These are phyloP conservation scores for Bipolaris bicolor DNA, from an alignment of 2,329 filamentous ascomycete species.

Conservation along the genomic window DNA sequence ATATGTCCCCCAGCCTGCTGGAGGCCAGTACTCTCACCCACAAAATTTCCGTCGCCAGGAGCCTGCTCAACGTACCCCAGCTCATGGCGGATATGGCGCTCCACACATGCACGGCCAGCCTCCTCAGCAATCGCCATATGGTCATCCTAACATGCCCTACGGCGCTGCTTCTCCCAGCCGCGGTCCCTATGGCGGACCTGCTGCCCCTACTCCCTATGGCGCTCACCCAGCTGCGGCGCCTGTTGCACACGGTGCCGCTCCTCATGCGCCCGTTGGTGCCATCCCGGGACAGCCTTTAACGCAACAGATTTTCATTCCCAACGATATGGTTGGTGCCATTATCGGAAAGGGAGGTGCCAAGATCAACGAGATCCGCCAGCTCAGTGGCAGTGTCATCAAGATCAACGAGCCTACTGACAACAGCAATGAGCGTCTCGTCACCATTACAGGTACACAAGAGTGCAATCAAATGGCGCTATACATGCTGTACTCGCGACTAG, in stretches of 20 bases:
- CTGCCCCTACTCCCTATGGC: conserved; percentile 72
- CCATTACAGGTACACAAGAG: conserved; percentile 95
- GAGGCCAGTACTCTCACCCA: conserved; percentile 90
- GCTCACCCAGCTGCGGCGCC: conserved; percentile 62
- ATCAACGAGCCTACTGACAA: conserved; percentile 99
- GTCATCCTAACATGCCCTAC: conserved; percentile 77
- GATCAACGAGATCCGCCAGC: conserved; percentile 98
- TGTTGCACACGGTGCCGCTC: conserved; percentile 69
- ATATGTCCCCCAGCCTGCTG: conserved; percentile 90
- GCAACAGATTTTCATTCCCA: conserved; percentile 98
- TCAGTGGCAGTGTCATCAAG: conserved; percentile 98
- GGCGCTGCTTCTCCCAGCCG: conserved; percentile 72
- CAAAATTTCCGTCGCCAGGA: conserved; percentile 79
- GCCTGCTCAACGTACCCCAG: conserved; percentile 72
- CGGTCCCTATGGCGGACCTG: conserved; percentile 76
- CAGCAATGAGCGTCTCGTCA: conserved; percentile 96
- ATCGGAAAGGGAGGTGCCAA: conserved; percentile 98
- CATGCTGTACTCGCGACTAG: conserved; percentile 97
- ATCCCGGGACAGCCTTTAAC: conserved; percentile 83
- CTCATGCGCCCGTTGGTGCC: conserved; percentile 63
- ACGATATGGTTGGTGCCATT: conserved; percentile 99
- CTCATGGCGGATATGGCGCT: conserved; percentile 68
- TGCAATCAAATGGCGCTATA: conserved; percentile 99
- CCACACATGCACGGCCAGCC: conserved; percentile 75
- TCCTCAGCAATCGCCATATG: conserved; percentile 49